Evolutionary conservation across 2,329 filamentous ascomycete genomes (phyloP), one percentile per base, ranked within the genome.

Genomic region (Ophiosphaerella herpotricha): DNA sequence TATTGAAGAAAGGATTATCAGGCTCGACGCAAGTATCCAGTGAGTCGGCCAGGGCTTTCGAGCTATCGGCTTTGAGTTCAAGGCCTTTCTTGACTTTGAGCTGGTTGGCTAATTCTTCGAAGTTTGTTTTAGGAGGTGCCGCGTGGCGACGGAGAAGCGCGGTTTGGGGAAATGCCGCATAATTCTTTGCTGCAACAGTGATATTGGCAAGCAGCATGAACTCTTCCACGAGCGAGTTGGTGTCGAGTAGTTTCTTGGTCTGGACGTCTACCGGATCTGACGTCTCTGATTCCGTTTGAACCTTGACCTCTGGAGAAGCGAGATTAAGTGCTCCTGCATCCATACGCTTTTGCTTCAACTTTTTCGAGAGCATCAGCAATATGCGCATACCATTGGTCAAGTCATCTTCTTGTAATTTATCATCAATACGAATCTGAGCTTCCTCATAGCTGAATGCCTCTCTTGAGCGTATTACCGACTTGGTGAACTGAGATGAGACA

Each of bases 131-230:
- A 7, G 94, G 94, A 3, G 95, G 94, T 12, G 93, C 86, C 14
- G 84, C 91, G 80, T 99, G 94, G 50, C 94, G 89, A 55, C 93
- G 90, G 13, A 99, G 85, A 63, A 99, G 86, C 41, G 94, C 94
- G 0, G 92, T 97, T 74, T 99, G 93, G 0, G 94, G 93, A 75
- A 97, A 97, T 2, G 91, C 86, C 41, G 89, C 84, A 77, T 96
- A 91, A 68, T 96, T 95, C 73, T 91, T 93, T 59, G 86, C 83
- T 6, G 93, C 94, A 26, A 99, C 95, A 61, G 88, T 93, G 67
- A 91, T 91, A 77, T 99, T 99, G 80, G 94, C 95, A 72, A 97
- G 89, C 68, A 99, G 81, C 94, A 99, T 99, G 81, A 99, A 97
- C 72, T 99, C 94, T 71, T 99, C 94, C 24, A 99, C 95, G 5